Evolutionary conservation across 768 basidiomycete genomes (phyloP).

Genomic region (Leccinum pellstonianum): DNA sequence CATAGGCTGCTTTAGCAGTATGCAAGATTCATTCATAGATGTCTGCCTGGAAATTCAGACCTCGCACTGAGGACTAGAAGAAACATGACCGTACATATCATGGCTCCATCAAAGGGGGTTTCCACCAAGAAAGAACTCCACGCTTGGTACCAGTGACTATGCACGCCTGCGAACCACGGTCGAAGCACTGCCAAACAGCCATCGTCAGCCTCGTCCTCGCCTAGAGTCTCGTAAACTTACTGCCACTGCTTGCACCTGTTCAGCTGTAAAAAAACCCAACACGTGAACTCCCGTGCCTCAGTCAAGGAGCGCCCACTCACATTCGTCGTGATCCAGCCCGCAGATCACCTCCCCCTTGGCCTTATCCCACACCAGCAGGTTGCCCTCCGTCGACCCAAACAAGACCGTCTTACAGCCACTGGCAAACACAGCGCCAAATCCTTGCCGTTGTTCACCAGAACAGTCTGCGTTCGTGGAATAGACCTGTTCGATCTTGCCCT

Average conservation of each 20-base stretch:
- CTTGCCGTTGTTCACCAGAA: constrained; percentile 30
- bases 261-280: constrained; percentile 21
- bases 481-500: constrained; percentile 52
- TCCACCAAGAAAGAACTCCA: constrained; percentile 61
- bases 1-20: constrained; percentile 27
- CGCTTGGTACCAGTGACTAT: constrained; percentile 57
- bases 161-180: constrained; percentile 38
- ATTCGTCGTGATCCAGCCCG: constrained; percentile 60
- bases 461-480: constrained; percentile 44
- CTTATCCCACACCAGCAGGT: constrained; percentile 62
- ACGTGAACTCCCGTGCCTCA: constrained; percentile 7
- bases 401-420: constrained; percentile 52
- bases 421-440: constrained; percentile 54
- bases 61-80: background rate
- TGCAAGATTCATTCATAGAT: constrained; percentile 30
- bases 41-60: constrained; percentile 15
- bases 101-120: constrained; percentile 28
- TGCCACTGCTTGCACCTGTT: constrained; percentile 34
- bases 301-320: constrained; percentile 34
- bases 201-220: constrained; percentile 27
- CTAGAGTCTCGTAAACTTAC: constrained; percentile 22
- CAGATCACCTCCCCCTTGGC: constrained; percentile 51
- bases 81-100: constrained; percentile 26
- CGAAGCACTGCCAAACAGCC: constrained; percentile 40
- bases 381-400: constrained; percentile 54